Percentiles rank a stretch among this genome's conserved stretches.
Evolutionary conservation across 129 eudicot species (phyloP).

Genomic region (Lonicera japonica): DNA sequence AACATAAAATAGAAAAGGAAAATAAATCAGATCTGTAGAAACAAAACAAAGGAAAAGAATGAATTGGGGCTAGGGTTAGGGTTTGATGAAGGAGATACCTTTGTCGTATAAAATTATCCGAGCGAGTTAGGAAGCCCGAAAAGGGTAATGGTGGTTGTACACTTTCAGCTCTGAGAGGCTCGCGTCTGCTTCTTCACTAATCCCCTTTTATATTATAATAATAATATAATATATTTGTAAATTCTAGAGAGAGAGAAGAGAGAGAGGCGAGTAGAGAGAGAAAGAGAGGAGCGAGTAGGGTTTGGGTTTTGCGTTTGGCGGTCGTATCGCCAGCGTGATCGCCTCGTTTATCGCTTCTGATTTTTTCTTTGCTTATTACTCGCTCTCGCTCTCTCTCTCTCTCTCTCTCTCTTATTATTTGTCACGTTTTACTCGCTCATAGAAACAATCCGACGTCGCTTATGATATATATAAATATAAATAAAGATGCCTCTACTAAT

Average conservation of each 20-base stretch:
- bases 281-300: background rate
- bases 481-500: too few relatives aligned
- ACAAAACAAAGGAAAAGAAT: too few relatives aligned
- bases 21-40: background rate
- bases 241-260: background rate
- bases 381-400: too few relatives aligned
- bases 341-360: background rate
- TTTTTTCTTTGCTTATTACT: too few relatives aligned
- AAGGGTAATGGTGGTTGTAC: background rate
- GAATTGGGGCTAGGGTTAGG: background rate
- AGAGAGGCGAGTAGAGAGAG: too few relatives aligned
- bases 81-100: background rate
- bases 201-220: background rate
- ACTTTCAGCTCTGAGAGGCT: too few relatives aligned
- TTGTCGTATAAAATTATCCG: too few relatives aligned
- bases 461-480: too few relatives aligned
- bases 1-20: background rate
- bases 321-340: slow-evolving; percentile 14
- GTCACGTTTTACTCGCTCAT: too few relatives aligned
- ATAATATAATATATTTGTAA: too few relatives aligned
- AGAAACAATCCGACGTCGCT: too few relatives aligned
- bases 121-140: background rate
- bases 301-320: slow-evolving; percentile 13
- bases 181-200: background rate
- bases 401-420: too few relatives aligned